Conservation (phyloP, 2,329 filamentous ascomycete species). For the Talaromyces sp. region DNA sequence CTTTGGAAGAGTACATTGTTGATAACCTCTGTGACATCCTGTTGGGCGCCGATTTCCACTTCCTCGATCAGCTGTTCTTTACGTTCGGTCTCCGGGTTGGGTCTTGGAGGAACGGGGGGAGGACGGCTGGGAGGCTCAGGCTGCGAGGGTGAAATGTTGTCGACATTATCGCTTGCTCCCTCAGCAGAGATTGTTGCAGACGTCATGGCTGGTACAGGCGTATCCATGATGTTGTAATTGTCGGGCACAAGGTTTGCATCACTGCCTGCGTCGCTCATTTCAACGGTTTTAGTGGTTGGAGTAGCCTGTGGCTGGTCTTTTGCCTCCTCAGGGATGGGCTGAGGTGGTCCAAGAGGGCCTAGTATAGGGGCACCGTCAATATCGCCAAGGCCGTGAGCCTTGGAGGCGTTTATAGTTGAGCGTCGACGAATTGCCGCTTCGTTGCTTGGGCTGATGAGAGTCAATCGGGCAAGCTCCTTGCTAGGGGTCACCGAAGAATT, state of each 20-base stretch:
- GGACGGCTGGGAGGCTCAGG: conserved; percentile 49
- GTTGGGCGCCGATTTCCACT: conserved; percentile 70
- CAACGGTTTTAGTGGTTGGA: background rate
- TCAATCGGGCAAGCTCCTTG: conserved; percentile 77
- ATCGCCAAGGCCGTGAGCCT: conserved; percentile 41
- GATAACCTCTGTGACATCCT: conserved; percentile 96
- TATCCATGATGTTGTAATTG: conserved; percentile 20
- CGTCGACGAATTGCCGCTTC: conserved; percentile 56
- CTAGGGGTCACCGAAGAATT: conserved; percentile 68
- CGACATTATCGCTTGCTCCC: conserved; percentile 25
- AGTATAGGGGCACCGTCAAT: conserved; percentile 49
- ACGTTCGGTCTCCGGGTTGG: conserved; percentile 38
- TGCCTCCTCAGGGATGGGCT: conserved; percentile 24
- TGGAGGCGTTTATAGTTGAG: conserved; percentile 44
- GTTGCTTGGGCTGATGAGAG: conserved; percentile 65
- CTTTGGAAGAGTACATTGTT: conserved; percentile 87
- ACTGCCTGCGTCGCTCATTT: conserved; percentile 32
- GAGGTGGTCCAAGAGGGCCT: conserved; percentile 49
- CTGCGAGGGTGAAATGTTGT: conserved; percentile 11
- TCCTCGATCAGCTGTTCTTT: conserved; percentile 49
- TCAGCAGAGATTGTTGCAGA: conserved; percentile 9
- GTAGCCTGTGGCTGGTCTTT: conserved; percentile 5
- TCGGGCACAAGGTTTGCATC: conserved; percentile 43
- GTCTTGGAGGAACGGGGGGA: conserved; percentile 63
- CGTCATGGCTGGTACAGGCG: conserved; percentile 12